Evolutionary conservation across 805 yeast genomes (phyloP).

Genomic region (Metschnikowia arizonensis): DNA sequence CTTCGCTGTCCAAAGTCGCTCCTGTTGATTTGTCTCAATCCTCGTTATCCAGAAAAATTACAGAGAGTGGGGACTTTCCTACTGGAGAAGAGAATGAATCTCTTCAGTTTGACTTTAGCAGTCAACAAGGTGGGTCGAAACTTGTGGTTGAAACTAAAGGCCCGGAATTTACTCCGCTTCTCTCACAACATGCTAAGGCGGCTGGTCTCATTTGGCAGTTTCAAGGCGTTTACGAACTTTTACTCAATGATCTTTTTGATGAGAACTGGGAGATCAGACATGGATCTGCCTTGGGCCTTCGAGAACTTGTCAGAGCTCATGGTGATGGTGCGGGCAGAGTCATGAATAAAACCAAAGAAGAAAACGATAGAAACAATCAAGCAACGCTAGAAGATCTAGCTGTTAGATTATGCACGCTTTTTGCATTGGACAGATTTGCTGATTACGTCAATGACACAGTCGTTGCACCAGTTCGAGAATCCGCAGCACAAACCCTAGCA

Average conservation of each 20-base stretch:
- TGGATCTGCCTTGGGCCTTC: constrained; percentile 88
- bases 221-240: constrained; percentile 83
- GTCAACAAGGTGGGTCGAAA: constrained; percentile 75
- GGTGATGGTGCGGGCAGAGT: constrained; percentile 84
- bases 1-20: constrained; percentile 38
- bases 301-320: constrained; percentile 80
- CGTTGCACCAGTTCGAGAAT: constrained; percentile 96
- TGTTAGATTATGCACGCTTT: constrained; percentile 76
- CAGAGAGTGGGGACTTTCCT: constrained; percentile 36
- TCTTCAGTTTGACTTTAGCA: constrained; percentile 59
- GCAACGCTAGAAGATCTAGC: constrained; percentile 82
- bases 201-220: constrained; percentile 87
- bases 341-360: constrained; percentile 52
- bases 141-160: constrained; percentile 78
- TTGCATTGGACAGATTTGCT: constrained; percentile 92
- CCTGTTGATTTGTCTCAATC: constrained; percentile 71
- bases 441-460: constrained; percentile 97
- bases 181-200: constrained; percentile 66
- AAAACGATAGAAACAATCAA: constrained; percentile 63
- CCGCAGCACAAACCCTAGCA: constrained; percentile 91
- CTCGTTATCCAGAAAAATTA: constrained; percentile 56
- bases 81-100: constrained; percentile 9
- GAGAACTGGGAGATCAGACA: constrained; percentile 94
- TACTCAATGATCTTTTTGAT: constrained; percentile 73
- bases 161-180: constrained; percentile 59